Percentiles rank a stretch among this genome's conserved stretches.
These are phyloP conservation scores for Phytophthora foliorum DNA, from an alignment of 352 stramenopile species.

Conservation along the genomic window DNA sequence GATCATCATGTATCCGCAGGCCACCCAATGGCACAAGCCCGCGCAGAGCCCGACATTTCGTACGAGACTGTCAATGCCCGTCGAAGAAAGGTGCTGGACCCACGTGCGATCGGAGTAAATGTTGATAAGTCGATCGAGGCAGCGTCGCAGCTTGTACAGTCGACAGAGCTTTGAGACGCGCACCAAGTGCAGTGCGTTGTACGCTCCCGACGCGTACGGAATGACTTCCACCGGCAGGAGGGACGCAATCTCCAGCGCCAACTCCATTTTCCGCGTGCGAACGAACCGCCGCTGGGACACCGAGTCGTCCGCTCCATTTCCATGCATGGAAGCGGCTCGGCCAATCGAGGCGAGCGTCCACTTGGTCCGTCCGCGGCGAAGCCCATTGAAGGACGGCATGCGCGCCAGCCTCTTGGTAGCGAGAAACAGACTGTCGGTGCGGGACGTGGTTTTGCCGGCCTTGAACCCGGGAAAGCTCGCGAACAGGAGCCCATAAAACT, in stretches of 20 bases:
- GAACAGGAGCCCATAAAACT: constrained; percentile 24
- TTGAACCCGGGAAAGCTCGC: constrained; percentile 22
- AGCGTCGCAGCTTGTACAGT: constrained; percentile 50
- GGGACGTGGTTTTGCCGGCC: neutral
- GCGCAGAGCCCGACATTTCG: constrained; percentile 48
- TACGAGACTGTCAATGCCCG: constrained; percentile 60
- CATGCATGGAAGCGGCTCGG: neutral
- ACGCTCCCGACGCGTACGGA: constrained; percentile 39
- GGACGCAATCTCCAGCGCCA: constrained; percentile 63
- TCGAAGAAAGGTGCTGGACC: constrained; percentile 68
- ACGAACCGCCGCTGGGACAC: neutral
- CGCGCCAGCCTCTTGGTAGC: neutral
- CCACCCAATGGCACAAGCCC: constrained; percentile 61
- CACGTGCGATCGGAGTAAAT: constrained; percentile 62
- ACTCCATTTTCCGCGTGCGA: constrained; percentile 37
- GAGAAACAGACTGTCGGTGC: neutral
- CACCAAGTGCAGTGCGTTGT: constrained; percentile 69
- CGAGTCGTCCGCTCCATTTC: constrained; percentile 4
- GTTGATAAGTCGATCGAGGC: constrained; percentile 48
- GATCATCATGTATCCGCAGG: constrained; percentile 79
- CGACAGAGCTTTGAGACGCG: constrained; percentile 72
- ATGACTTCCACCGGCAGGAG: constrained; percentile 68
- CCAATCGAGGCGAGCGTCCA: constrained; percentile 35
- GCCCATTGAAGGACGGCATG: constrained; percentile 18
- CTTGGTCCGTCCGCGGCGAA: constrained; percentile 17